Base-by-base conservation (phyloP, 2,329 filamentous ascomycete species). In the Tetracladium maxilliforme region DNA sequence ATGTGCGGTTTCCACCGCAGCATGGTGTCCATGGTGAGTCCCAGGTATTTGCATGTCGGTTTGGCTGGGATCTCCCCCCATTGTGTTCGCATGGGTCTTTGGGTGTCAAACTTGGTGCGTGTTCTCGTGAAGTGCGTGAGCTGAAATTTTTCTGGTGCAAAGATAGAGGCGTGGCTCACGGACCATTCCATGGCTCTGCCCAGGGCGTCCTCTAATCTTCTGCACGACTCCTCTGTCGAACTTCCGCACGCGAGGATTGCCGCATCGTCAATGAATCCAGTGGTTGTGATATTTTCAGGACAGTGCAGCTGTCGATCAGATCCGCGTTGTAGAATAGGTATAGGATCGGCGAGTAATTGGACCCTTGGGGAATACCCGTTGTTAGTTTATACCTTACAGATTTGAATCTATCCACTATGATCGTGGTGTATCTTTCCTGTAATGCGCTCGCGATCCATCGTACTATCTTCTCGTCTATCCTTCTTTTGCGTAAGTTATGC, bases 291-390 rank as follows among this genome's bases (percentile, higher is more conserved):
- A 19, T 21, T 30, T 8, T n/a, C 22, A 25, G 23, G 25, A 29
- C 6, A 17, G 33, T 33, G 22, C 27, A 37, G 25, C 22, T 24
- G 15, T 44, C 37, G 27, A 48, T 29, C 2, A 48, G 37, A 25
- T 44, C 29, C 4, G 33, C 35, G 16, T 44, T 47, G 28, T 45
- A 48, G 38, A 44, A 44, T 19, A 48, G 32, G 33, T 39, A 47
- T 14, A 48, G 36, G 15, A 48, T 44, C 16, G 38, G 43, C 12
- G 33, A 47, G 2, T 47, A 36, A 13, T 33, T 40, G 11, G 35
- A 47, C 30, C 41, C 42, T 30, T 44, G 28, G 5, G 42, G 42
- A 18, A 46, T 43, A 8, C 40, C 41, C 17, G 34, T 37, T 16
- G 33, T 34, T 11, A 31, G 37, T 7, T 24, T 3, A 18, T 37